Percentiles rank a stretch among this genome's conserved stretches.
phyloP scores from a whole-genome alignment of 495 filamentous ascomycete species.

The Staphylotrichum longicolle region DNA sequence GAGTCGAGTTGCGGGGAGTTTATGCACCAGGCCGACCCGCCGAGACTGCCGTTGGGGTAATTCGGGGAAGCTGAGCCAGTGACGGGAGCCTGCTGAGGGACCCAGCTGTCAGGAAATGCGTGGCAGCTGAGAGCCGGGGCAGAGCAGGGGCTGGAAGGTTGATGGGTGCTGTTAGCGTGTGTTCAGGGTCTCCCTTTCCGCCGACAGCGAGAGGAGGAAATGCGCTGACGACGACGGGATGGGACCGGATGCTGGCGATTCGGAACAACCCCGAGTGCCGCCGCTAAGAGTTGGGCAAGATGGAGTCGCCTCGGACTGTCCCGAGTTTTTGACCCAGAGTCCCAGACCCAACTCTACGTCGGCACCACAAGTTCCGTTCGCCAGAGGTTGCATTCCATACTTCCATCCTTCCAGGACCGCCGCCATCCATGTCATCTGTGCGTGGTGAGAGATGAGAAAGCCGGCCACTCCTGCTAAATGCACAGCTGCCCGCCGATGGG shows the following conservation, averaged over 20 bases:
- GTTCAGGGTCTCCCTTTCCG: too few species aligned
- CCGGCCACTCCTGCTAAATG: slow-evolving; percentile 4
- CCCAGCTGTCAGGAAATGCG: neutral
- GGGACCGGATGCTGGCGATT: too few species aligned
- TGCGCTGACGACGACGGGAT: too few species aligned
- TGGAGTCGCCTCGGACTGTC: neutral
- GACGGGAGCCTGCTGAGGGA: neutral
- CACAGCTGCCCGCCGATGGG: neutral
- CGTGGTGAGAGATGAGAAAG: neutral
- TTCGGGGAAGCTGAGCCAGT: neutral
- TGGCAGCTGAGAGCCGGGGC: neutral
- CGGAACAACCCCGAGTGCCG: too few species aligned
- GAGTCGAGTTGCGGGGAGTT: slow-evolving; percentile 19
- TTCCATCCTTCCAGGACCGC: slow-evolving; percentile 7
- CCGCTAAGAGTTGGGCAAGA: too few species aligned
- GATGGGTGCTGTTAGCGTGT: too few species aligned
- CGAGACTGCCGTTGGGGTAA: slow-evolving; percentile 14
- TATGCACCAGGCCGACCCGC: neutral
- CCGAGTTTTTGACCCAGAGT: neutral
- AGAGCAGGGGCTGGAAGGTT: too few species aligned
- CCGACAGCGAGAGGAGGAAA: too few species aligned
- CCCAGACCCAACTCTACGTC: neutral
- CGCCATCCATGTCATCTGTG: neutral
- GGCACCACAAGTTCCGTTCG: slow-evolving; percentile 13
- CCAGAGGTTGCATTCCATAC: slow-evolving; percentile 19